Evolutionary conservation across 768 basidiomycete genomes (phyloP).

Genomic region (Auricularia sp.): DNA sequence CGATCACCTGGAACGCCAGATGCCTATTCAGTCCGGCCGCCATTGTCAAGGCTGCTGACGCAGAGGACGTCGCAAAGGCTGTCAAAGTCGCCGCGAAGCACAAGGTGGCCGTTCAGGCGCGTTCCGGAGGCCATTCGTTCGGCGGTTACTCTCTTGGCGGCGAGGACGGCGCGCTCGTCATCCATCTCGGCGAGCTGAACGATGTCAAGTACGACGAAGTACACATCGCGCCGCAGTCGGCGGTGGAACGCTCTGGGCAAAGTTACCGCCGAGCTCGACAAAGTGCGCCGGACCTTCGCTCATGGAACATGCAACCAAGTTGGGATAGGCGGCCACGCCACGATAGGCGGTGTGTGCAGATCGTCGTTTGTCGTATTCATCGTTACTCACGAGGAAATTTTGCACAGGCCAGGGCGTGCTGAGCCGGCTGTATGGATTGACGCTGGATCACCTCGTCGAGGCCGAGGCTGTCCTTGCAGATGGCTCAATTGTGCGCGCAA

Average conservation of each 20-base stretch:
- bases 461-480: constrained; percentile 17
- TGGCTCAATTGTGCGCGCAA: constrained; percentile 14
- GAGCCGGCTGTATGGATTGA: constrained; percentile 17
- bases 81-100: constrained; percentile 14
- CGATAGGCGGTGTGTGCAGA: constrained; percentile 5
- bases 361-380: not conserved
- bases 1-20: constrained; percentile 4
- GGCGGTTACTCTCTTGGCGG: constrained; percentile 17
- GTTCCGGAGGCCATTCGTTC: constrained; percentile 18
- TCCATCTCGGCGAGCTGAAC: constrained; percentile 20
- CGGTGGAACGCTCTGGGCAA: constrained; percentile 18
- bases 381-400: not conserved
- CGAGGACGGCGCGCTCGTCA: constrained; percentile 20
- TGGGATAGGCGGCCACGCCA: constrained; percentile 20
- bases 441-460: constrained; percentile 18
- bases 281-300: constrained; percentile 17
- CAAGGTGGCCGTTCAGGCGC: constrained; percentile 14
- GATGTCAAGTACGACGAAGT: constrained; percentile 17
- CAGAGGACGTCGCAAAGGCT: constrained; percentile 12
- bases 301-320: constrained; percentile 25
- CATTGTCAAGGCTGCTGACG: constrained; percentile 12
- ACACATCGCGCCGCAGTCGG: constrained; percentile 18
- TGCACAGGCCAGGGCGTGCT: constrained; percentile 15
- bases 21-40: constrained; percentile 16
- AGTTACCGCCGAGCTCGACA: constrained; percentile 13